Percentiles rank a stretch among this genome's conserved stretches.
phyloP scores from a whole-genome alignment of 495 filamentous ascomycete genomes.

The Penicillium coffeae region DNA sequence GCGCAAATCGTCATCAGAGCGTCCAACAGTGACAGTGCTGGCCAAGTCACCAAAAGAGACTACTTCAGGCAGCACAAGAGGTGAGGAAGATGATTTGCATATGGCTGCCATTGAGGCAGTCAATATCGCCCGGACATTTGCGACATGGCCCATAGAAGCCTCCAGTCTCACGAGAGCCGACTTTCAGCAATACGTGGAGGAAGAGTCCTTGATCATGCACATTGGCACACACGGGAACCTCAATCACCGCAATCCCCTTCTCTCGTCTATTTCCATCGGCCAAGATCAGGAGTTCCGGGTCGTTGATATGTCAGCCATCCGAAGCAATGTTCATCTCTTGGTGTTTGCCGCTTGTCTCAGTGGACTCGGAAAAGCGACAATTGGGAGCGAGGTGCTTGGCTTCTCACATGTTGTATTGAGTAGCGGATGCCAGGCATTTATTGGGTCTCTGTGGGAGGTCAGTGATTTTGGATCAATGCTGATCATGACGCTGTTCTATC shows the following conservation, averaged over 20 bases:
- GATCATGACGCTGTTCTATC: slow-evolving; percentile 31
- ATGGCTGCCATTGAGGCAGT: slow-evolving; percentile 29
- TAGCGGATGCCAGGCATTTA: slow-evolving; percentile 28
- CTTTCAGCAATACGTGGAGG: slow-evolving; percentile 22
- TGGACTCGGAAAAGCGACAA: slow-evolving; percentile 23
- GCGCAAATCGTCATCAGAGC: slow-evolving; percentile 11
- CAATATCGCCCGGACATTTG: slow-evolving; percentile 24
- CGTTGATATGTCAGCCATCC: slow-evolving; percentile 23
- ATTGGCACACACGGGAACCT: slow-evolving; percentile 29
- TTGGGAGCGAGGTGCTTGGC: slow-evolving; percentile 25
- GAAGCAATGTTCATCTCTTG: slow-evolving; percentile 23
- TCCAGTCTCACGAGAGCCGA: slow-evolving; percentile 17
- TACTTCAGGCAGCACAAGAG: neutral
- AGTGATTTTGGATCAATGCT: slow-evolving; percentile 31
- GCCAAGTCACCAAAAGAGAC: slow-evolving; percentile 19
- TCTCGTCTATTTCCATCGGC: slow-evolving; percentile 26
- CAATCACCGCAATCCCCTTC: slow-evolving; percentile 23
- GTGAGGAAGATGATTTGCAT: slow-evolving; percentile 16
- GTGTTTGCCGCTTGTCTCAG: slow-evolving; percentile 30
- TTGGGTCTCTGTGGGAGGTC: slow-evolving; percentile 28
- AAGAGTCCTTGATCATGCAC: slow-evolving; percentile 21
- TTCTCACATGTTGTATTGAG: slow-evolving; percentile 30
- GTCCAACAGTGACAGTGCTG: slow-evolving; percentile 25
- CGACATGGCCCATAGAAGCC: slow-evolving; percentile 28
- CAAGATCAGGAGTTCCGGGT: slow-evolving; percentile 28